A percentile compares a stretch with the other conserved stretches of the same genome.
Conservation (phyloP, 192 early-diverging fungal species). For the Coemansia nantahalensis region DNA sequence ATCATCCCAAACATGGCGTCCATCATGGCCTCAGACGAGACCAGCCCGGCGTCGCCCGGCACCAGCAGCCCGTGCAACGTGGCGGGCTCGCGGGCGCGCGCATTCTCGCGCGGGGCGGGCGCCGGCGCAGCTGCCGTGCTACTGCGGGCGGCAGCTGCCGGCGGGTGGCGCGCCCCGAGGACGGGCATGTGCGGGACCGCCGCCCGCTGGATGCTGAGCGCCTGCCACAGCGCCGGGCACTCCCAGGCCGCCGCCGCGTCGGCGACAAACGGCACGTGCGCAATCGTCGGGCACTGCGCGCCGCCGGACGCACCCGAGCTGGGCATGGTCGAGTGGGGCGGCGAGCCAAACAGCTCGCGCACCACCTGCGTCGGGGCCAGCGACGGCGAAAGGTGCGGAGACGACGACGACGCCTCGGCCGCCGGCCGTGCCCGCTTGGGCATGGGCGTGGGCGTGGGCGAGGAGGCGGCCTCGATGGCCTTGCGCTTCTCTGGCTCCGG, state of each 20-base stretch:
- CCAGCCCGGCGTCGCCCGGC: constrained; percentile 4
- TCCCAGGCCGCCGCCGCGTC: constrained; percentile 23
- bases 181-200: constrained; percentile 17
- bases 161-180: constrained; percentile 1
- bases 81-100: too few species aligned
- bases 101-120: not conserved
- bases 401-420: not conserved
- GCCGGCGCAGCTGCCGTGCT: not conserved
- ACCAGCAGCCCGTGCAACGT: constrained; percentile 13
- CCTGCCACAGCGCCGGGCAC: constrained; percentile 16
- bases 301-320: constrained; percentile 3
- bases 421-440: not conserved
- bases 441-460: not conserved
- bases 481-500: not conserved
- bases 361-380: not conserved
- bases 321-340: not conserved
- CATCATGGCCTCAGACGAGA: constrained; percentile 5
- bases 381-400: not conserved
- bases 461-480: not conserved
- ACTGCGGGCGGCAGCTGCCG: not conserved
- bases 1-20: constrained; percentile 13
- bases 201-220: constrained; percentile 17
- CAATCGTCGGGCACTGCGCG: constrained; percentile 4
- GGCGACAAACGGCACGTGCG: constrained; percentile 18
- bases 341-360: not conserved